Percentiles rank a stretch among this genome's conserved stretches.
phyloP scores from a whole-genome alignment of 1,139 yeast species.

The Pneumocystis canis region DNA sequence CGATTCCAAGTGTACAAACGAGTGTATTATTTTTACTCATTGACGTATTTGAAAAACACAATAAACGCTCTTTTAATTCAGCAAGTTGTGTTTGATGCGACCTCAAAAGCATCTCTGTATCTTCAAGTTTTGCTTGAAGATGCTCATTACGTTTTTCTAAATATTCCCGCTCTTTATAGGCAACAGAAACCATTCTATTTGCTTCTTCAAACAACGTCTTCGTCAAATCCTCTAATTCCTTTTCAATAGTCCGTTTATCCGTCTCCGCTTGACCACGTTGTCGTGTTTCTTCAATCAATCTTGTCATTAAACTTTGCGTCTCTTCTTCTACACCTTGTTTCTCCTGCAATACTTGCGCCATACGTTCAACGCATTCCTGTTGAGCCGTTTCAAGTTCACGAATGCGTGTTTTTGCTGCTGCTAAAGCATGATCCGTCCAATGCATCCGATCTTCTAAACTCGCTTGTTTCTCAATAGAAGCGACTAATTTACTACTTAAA shows the following conservation, averaged over 20 bases:
- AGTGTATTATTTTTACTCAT: too few species aligned
- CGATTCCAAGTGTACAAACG: too few species aligned
- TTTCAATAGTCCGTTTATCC: conserved; percentile 38
- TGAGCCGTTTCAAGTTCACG: conserved; percentile 17
- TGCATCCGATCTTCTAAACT: conserved; percentile 26
- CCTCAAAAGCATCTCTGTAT: conserved; percentile 54
- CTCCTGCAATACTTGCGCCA: conserved; percentile 18
- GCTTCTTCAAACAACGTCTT: conserved; percentile 59
- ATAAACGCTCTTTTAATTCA: conserved; percentile 58
- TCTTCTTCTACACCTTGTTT: conserved; percentile 18
- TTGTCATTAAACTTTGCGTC: conserved; percentile 15
- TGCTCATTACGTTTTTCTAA: conserved; percentile 33
- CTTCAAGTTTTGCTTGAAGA: conserved; percentile 51
- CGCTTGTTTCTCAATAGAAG: conserved; percentile 26
- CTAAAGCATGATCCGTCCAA: conserved; percentile 17
- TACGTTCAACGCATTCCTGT: conserved; percentile 18
- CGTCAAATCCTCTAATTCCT: conserved; percentile 58
- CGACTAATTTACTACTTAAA: conserved; percentile 25
- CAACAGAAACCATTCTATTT: conserved; percentile 55
- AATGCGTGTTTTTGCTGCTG: conserved; percentile 12
- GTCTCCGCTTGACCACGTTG: conserved; percentile 33
- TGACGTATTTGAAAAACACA: too few species aligned
- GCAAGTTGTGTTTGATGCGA: conserved; percentile 53
- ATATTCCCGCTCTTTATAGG: conserved; percentile 32
- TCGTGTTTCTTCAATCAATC: conserved; percentile 14